Percentiles rank a stretch among this genome's conserved stretches.
Evolutionary conservation across 768 basidiomycete species (phyloP).

Genomic region (Agaricus subrufescens): DNA sequence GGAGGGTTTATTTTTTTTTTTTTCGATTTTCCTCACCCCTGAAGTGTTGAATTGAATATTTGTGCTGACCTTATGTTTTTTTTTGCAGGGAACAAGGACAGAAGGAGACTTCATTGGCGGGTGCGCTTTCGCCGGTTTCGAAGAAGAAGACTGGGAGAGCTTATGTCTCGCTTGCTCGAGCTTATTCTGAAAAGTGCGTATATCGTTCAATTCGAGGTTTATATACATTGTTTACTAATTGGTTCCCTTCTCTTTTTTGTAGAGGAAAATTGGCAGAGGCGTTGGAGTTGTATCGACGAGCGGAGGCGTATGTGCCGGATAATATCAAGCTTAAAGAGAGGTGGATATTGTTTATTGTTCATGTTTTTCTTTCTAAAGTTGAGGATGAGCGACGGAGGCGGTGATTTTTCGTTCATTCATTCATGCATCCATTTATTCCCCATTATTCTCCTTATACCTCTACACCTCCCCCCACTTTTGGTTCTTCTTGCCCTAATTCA

Average conservation of each 20-base stretch:
- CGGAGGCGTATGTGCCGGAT: conserved; percentile 80
- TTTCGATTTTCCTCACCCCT: too few species aligned
- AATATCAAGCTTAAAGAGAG: conserved; percentile 84
- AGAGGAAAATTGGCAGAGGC: conserved; percentile 82
- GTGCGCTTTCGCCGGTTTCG: conserved; percentile 65
- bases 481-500: conserved; percentile 14
- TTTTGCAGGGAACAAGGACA: conserved; percentile 50
- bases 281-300: conserved; percentile 77
- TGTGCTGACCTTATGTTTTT: conserved; percentile 6
- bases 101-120: conserved; percentile 56
- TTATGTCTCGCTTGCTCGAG: conserved; percentile 78
- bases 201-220: background rate
- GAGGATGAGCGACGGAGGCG: conserved; percentile 8
- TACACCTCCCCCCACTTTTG: conserved; percentile 15
- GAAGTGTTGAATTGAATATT: too few species aligned
- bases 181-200: conserved; percentile 74
- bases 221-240: background rate
- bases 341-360: conserved; percentile 72
- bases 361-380: conserved; percentile 55
- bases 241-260: background rate
- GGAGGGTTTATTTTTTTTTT: background rate
- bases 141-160: conserved; percentile 81
- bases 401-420: too few species aligned
- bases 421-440: too few species aligned
- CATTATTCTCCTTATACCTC: background rate